Percentiles rank a stretch among this genome's conserved stretches.
These are phyloP conservation scores for Schizochytrium sp. DNA, from an alignment of 108 stramenopile genomes.

Conservation along the genomic window DNA sequence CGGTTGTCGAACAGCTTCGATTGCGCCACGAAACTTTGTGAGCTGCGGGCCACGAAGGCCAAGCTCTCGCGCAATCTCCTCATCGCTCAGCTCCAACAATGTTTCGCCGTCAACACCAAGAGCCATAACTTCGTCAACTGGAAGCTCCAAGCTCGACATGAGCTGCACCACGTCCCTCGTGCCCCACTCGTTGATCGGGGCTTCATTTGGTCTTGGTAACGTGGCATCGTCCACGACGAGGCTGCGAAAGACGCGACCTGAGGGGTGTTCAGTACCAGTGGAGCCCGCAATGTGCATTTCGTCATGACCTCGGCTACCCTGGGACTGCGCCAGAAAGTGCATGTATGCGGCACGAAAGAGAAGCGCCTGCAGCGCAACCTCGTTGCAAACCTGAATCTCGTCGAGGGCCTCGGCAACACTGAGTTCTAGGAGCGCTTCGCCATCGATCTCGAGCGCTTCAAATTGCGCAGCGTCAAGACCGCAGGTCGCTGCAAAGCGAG, in stretches of 20 bases:
- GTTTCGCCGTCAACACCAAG: background rate
- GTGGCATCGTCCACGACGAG: background rate
- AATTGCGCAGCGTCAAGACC: background rate
- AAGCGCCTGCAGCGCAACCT: background rate
- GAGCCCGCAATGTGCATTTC: background rate
- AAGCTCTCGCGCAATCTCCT: background rate
- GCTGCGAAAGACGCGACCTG: background rate
- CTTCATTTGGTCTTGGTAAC: background rate
- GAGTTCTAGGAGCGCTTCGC: background rate
- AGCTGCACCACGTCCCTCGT: background rate
- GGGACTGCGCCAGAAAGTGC: background rate
- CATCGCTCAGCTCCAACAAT: background rate
- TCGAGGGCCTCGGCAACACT: background rate
- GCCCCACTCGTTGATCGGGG: background rate
- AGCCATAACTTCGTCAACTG: background rate
- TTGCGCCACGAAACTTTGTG: background rate
- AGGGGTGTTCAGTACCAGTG: background rate
- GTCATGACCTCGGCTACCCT: background rate
- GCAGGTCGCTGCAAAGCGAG: background rate
- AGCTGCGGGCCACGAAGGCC: background rate
- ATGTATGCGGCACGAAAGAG: background rate
- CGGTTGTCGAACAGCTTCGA: constrained; percentile 6
- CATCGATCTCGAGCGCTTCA: background rate
- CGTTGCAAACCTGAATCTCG: background rate
- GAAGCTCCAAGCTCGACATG: background rate